A percentile compares a stretch with the other conserved stretches of the same genome.
Evolutionary conservation across 1,139 yeast genomes (phyloP).

Genomic region (Kodamaea arcana): DNA sequence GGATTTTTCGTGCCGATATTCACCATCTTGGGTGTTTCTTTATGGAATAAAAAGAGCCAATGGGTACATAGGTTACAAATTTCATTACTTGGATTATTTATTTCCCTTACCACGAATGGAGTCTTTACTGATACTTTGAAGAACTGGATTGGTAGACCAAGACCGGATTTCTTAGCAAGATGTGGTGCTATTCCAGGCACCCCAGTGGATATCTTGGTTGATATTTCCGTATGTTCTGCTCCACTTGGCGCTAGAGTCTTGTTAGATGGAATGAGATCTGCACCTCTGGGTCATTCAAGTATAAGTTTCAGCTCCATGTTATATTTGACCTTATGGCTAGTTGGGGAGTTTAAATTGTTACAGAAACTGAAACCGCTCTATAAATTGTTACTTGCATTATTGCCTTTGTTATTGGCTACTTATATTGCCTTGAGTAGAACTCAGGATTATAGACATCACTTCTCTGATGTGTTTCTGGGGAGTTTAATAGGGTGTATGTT

Average conservation of each 20-base stretch:
- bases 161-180: conserved; percentile 75
- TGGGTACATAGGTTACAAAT: conserved; percentile 37
- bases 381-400: conserved; percentile 8
- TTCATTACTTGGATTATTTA: conserved; percentile 48
- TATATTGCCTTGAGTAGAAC: conserved; percentile 56
- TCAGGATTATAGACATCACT: conserved; percentile 77
- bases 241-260: conserved; percentile 29
- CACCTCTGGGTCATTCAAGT: conserved; percentile 47
- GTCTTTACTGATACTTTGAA: conserved; percentile 64
- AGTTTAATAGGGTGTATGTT: conserved; percentile 44
- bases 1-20: conserved; percentile 40
- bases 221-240: conserved; percentile 38
- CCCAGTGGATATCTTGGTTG: conserved; percentile 35
- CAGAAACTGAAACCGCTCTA: conserved; percentile 10
- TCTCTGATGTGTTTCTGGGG: conserved; percentile 63
- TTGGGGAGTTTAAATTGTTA: conserved; percentile 47
- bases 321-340: conserved; percentile 53
- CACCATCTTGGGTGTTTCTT: conserved; percentile 29
- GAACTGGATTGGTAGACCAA: conserved; percentile 72
- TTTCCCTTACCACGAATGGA: conserved; percentile 40
- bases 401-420: conserved; percentile 16
- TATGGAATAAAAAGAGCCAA: conserved; percentile 18
- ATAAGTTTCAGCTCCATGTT: conserved; percentile 38
- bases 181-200: conserved; percentile 51
- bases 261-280: conserved; percentile 43